Evolutionary conservation across 306 rosid species (phyloP), one percentile per base, ranked within the genome.

Genomic region (Cucumis cinereus): DNA sequence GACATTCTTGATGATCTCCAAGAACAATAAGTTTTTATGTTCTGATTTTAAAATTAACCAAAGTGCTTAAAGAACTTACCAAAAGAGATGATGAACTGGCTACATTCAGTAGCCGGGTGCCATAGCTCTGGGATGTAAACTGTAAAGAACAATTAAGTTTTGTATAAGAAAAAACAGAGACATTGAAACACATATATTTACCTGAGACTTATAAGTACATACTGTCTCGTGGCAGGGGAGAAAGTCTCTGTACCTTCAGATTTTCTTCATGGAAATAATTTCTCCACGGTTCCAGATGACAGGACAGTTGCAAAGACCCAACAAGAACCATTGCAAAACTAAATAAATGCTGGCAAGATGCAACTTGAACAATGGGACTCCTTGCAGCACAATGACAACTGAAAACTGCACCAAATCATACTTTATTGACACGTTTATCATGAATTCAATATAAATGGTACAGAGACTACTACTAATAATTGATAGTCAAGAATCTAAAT

Each of bases 241-340:
- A 58, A 36, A 16, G 49, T 45, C 19, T 41, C 26, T 8, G 73
- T 85, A 94, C 97, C 96, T 82, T 81, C 24, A 43, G 61, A 76
- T 82, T 81, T 82, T 81, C 82, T 73, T 79, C 79, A 80, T 56
- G 77, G 77, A 77, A 84, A 69, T 60, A 90, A 85, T 85, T 83
- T 82, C 84, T 83, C 88, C 94, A 85, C 82, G 84, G 88, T 83
- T 91, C 97, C 86, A 85, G 80, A 33, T 83, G 90, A 80, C 71
- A 82, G 85, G 98, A 81, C 81, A 91, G 77, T 79, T 91, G 95
- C 96, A 91, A 80, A 28, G 94, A 94, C 86, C 91, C 90, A 64
- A 89, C 83, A 78, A 87, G 87, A 84, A 89, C 93, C 98, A 94
- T 94, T 77, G 11, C 78, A 40, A 35, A n/a, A 19, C 50, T 69